Evolutionary conservation across 805 yeast species (phyloP).

Genomic region (Candida parachauliodes): DNA sequence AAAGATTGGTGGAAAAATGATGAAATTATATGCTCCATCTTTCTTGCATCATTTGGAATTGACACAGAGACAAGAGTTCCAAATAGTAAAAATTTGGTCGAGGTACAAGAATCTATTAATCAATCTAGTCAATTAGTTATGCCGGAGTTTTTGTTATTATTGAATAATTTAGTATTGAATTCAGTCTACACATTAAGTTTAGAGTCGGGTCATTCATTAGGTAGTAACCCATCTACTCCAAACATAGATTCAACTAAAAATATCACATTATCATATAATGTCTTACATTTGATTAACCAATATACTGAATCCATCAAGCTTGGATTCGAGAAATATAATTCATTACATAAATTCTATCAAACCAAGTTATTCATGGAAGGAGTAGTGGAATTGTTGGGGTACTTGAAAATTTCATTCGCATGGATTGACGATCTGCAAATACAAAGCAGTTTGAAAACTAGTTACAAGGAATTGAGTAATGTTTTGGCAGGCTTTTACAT

Average conservation of each 20-base stretch:
- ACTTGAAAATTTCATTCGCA: slow-evolving; percentile 22
- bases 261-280: slow-evolving; percentile 26
- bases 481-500: slow-evolving; percentile 36
- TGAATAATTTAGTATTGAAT: slow-evolving; percentile 30
- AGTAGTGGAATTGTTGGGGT: slow-evolving; percentile 34
- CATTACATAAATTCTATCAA: slow-evolving; percentile 21
- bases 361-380: slow-evolving; percentile 38
- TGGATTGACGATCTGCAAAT: slow-evolving; percentile 21
- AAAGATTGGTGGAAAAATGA: slow-evolving; percentile 48
- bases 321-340: slow-evolving; percentile 23
- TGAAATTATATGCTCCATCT: slow-evolving; percentile 37
- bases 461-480: slow-evolving; percentile 25
- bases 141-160: slow-evolving; percentile 45
- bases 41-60: slow-evolving; percentile 47
- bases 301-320: slow-evolving; percentile 27
- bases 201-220: slow-evolving; percentile 27
- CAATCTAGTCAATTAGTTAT: slow-evolving; percentile 23
- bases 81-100: slow-evolving; percentile 9
- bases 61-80: slow-evolving; percentile 12
- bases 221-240: slow-evolving; percentile 36
- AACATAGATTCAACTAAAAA: slow-evolving; percentile 13
- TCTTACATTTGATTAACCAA: slow-evolving; percentile 32
- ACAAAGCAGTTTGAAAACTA: slow-evolving; percentile 12
- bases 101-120: slow-evolving; percentile 5
- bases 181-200: slow-evolving; percentile 27